Evolutionary conservation across 805 yeast species (phyloP).

Genomic region (Maudiozyma saulgeensis): DNA sequence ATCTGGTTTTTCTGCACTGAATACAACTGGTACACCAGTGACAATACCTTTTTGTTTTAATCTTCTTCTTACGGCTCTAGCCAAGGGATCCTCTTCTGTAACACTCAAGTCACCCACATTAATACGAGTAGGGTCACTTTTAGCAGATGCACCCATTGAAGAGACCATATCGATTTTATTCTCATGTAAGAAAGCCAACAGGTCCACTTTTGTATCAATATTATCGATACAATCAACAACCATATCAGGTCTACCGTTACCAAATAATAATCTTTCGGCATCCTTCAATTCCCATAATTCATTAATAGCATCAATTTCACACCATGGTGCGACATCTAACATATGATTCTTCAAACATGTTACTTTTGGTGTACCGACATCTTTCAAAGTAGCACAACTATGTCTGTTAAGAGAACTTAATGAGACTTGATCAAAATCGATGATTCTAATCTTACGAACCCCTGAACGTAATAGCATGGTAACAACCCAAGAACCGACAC

Average conservation of each 20-base stretch:
- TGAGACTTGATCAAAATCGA: constrained; percentile 95
- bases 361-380: constrained; percentile 90
- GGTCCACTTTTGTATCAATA: constrained; percentile 91
- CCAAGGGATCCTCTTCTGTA: constrained; percentile 90
- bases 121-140: constrained; percentile 88
- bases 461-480: constrained; percentile 91
- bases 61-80: constrained; percentile 77
- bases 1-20: constrained; percentile 93
- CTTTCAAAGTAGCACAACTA: constrained; percentile 82
- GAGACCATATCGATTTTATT: constrained; percentile 61
- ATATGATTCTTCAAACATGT: constrained; percentile 65
- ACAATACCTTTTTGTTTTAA: constrained; percentile 70
- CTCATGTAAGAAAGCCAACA: constrained; percentile 61
- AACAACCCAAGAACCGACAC: constrained; percentile 95
- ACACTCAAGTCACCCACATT: constrained; percentile 80
- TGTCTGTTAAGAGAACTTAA: constrained; percentile 87
- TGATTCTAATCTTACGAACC: constrained; percentile 61
- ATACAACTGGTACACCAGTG: constrained; percentile 75
- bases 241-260: constrained; percentile 54
- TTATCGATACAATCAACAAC: constrained; percentile 95
- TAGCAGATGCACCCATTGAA: constrained; percentile 96
- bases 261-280: constrained; percentile 49
- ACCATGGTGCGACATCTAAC: constrained; percentile 85
- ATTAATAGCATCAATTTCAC: constrained; percentile 64
- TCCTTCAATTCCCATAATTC: constrained; percentile 64